Percentiles rank a stretch among this genome's conserved stretches.
Conservation (phyloP, 2,329 filamentous ascomycete genomes). For the Niveomyces coronatus region DNA sequence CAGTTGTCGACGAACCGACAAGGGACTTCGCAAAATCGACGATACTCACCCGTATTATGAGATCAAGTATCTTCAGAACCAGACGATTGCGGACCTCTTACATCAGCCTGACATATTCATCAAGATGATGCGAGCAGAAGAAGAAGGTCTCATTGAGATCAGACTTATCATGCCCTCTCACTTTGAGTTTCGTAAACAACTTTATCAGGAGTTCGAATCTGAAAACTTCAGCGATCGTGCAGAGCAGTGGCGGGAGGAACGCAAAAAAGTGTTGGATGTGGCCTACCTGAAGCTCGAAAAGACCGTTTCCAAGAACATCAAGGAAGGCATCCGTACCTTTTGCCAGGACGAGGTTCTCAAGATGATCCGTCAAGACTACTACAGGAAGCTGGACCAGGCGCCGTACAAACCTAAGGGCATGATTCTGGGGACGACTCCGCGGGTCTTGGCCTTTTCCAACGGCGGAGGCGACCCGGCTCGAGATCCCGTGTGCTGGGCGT, state of each 20-base stretch:
- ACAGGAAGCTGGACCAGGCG: constrained; percentile 83
- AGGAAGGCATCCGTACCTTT: constrained; percentile 85
- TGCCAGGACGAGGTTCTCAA: constrained; percentile 91
- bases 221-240: constrained; percentile 94
- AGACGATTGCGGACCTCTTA: constrained; percentile 72
- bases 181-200: constrained; percentile 62
- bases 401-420: constrained; percentile 93
- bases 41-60: constrained; percentile 95
- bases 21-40: constrained; percentile 85
- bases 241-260: constrained; percentile 87
- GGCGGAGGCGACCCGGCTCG: constrained; percentile 63
- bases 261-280: constrained; percentile 72
- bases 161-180: constrained; percentile 67
- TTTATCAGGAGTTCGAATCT: constrained; percentile 78
- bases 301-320: constrained; percentile 82
- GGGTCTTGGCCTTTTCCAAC: constrained; percentile 79
- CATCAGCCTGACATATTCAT: constrained; percentile 81
- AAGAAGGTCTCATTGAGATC: constrained; percentile 85
- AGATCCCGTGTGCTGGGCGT: constrained; percentile 83
- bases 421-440: constrained; percentile 75
- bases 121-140: constrained; percentile 95
- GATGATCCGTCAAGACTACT: constrained; percentile 79
- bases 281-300: constrained; percentile 74
- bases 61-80: constrained; percentile 90
- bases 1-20: constrained; percentile 84